Evolutionary conservation across 495 filamentous ascomycete genomes (phyloP), one percentile per base, ranked within the genome.

Genomic region (Copromyces sp.): DNA sequence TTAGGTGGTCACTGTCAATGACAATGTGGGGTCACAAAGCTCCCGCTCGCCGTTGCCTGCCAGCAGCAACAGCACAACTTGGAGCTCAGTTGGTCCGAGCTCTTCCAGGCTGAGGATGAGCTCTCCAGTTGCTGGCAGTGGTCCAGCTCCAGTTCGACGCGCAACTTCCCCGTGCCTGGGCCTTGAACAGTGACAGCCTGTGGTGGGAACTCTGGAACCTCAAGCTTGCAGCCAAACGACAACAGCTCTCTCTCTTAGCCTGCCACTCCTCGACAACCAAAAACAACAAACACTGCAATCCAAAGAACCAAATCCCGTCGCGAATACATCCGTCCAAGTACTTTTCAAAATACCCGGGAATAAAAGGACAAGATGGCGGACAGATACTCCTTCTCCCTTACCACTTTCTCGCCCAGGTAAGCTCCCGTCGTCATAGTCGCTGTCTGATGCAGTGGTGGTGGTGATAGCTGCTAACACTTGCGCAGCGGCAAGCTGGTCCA

Each of bases 371-470:
- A 75, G 80, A 99, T 99, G 95, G 94, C 95, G 76, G 96, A 99
- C 84, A 89, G 96, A 86, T 99, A 99, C 83, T 98, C 95, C 68
- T 99, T 98, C 91, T 98, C 96, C 45, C 87, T 99, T 78, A 99
- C 95, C 69, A 99, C 95, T 73, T 99, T 99, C 91, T 98, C 95
- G 76, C 95, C 95, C 78, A 99, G 95, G 95, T 97, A 94, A 86
- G 87, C 77, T 76, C 68, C 39, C 68, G 14, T 68, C 73, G 72
- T 41, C 72, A 69, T 70, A 44, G 71, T 73, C 61, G 72, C 40
- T 45, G 35, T 37, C 35, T 65, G 68, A 44, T 73, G n/a, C 40
- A 53, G 32, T 47, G 32, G 74, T 70, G 72, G 65, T 61, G 71
- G 69, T 32, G 35, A 47, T 45, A n/a, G 39, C 29, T 79, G 78